Evolutionary conservation across 257 asterid genomes (phyloP), one percentile per base, ranked within the genome.

Genomic region (Nicotiana tomentosiformis): DNA sequence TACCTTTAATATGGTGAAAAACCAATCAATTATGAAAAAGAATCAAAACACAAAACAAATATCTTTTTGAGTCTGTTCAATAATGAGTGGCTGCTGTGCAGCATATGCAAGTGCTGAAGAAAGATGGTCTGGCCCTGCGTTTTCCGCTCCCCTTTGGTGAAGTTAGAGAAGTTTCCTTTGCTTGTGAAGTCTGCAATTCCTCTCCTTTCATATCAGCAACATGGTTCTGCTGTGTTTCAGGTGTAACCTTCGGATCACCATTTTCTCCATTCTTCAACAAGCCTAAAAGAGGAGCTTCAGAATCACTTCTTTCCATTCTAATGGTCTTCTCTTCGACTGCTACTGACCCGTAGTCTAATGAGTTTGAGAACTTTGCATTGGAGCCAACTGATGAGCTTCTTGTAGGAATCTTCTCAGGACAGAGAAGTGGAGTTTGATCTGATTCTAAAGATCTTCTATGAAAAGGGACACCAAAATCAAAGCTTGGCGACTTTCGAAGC

Each of bases 71-170:
- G 35, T 72, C 66, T 55, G 84, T 10, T 81, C 30, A 23, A 79
- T 46, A 87, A 76, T 72, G 82, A 46, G 87, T 87, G 74, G 88
- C 88, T 70, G 95, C 84, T 61, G 93, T 85, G 91, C 98, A 93
- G 81, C 98, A 93, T 2, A 93, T 85, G 93, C 98, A 93, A 57
- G 95, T 89, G 57, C 90, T 87, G 90, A 93, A 91, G 82, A 93
- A 85, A n/a, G 93, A 93, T 62, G 97, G 84, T 70, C 87, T 88
- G 12, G 87, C 84, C 89, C 84, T 93, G 58, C 89, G 85, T 68
- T 87, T 90, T 11, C 84, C 87, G 32, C 82, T 86, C 23, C 67
- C 84, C 79, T 86, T 81, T 2, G 84, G 76, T 39, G 91, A 84
- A 83, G 66, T 62, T 17, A 77, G 46, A 58, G 82, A 60, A 82